Evolutionary conservation across 768 basidiomycete species (phyloP), one percentile per base, ranked within the genome.

Genomic region (Tricholoma hemisulphureum): DNA sequence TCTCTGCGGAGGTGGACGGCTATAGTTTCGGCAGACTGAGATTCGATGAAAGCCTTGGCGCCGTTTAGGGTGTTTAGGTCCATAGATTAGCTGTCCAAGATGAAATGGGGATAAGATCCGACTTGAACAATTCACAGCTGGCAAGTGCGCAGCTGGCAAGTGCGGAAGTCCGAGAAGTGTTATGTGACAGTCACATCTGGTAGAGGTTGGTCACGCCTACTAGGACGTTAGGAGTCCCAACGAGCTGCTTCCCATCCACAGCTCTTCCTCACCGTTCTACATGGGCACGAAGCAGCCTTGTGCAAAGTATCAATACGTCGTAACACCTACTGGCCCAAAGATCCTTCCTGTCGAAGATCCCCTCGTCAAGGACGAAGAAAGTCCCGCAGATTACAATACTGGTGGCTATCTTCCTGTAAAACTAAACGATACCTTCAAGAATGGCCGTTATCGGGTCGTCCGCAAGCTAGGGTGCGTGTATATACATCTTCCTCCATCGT

Each of bases 391-490:
- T 61, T 92, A 92, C 75, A 90, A 90, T 63, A 71, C 82, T 45
- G 91, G 91, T 32, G 90, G 90, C 43, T 93, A 93, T 80, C 81
- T 91, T 46, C 83, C 87, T 21, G 83, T 94, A 41, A 86, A 87
- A 73, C 84, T 97, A 60, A 82, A 82, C 60, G 95, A 98, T 73
- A 73, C 81, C 20, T 96, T 97, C 79, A 90, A 88, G 70, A 78
- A 87, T 59, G 89, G 86, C 55, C 83, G 94, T 49, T 99, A 99
- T 75, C 75, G 82, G 20, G 86, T 97, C 55, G 80, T 95, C 31
- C 79, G 96, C 61, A 99, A 99, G 73, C 81, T 99, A 28, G 96
- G 96, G 84, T 91, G 63, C 53, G 76, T 70, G 58, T 57, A 52
- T 60, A 46, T 34, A 28, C 29, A 57, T 28, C 39, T 68, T 61